These are phyloP conservation scores for Kodamaea neixiangensis DNA, from an alignment of 805 yeast species.

Conservation along the genomic window DNA sequence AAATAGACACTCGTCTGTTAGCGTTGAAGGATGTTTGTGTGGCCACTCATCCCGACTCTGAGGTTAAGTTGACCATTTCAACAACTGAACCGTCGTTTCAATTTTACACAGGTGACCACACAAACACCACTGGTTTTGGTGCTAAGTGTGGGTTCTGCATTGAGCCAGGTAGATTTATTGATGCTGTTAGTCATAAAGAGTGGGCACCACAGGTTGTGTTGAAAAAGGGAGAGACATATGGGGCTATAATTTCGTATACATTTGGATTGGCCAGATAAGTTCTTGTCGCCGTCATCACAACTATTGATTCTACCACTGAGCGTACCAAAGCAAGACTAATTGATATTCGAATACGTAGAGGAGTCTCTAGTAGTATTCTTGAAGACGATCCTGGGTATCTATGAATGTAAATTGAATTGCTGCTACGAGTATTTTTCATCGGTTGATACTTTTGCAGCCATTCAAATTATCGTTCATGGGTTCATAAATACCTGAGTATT, in stretches of 20 bases:
- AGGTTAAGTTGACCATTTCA: conserved; percentile 40
- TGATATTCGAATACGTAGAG: too few relatives aligned
- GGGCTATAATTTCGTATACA: conserved; percentile 44
- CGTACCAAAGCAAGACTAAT: too few relatives aligned
- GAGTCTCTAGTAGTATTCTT: too few relatives aligned
- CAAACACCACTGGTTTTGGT: conserved; percentile 37
- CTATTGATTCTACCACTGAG: neutral
- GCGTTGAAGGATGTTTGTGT: conserved; percentile 39
- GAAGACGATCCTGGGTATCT: too few relatives aligned
- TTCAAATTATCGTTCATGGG: too few relatives aligned
- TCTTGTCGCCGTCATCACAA: too few relatives aligned
- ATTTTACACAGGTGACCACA: conserved; percentile 61
- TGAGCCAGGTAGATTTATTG: conserved; percentile 60
- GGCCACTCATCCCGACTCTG: conserved; percentile 48
- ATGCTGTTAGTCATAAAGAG: conserved; percentile 49
- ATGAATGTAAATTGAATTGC: too few relatives aligned
- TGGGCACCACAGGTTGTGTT: conserved; percentile 52
- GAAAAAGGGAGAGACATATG: conserved; percentile 53
- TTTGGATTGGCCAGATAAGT: conserved; percentile 7
- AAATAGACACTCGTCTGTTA: conserved; percentile 49
- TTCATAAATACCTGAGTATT: too few relatives aligned
- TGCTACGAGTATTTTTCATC: too few relatives aligned
- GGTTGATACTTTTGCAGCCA: too few relatives aligned
- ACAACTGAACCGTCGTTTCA: conserved; percentile 71
- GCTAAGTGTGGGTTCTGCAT: conserved; percentile 58